Conservation (phyloP, 192 early-diverging fungal genomes). For the Umbelopsis sp. region DNA sequence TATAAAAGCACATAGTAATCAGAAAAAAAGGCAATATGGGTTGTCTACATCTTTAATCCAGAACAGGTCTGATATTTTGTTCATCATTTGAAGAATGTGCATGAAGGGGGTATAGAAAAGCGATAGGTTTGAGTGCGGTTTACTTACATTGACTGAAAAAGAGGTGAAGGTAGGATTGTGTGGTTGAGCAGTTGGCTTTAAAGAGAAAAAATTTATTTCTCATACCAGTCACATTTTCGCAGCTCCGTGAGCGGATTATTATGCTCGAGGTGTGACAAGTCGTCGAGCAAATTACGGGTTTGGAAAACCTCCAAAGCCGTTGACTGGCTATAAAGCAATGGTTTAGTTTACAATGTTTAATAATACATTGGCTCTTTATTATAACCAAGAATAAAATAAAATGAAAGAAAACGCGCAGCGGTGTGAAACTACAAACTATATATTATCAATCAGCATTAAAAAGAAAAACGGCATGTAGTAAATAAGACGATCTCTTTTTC, state of each 20-base stretch:
- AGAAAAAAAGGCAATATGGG: slow-evolving; percentile 22
- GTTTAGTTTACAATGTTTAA: too few species aligned
- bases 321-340: too few species aligned
- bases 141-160: slow-evolving; percentile 10
- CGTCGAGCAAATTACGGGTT: too few species aligned
- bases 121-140: neutral
- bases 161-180: neutral
- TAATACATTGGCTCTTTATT: too few species aligned
- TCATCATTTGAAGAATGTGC: slow-evolving; percentile 13
- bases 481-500: neutral
- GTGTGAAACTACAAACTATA: too few species aligned
- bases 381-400: too few species aligned
- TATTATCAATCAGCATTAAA: too few species aligned
- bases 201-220: slow-evolving; percentile 16
- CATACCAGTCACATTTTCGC: too few species aligned
- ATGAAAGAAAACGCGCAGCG: too few species aligned
- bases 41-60: slow-evolving; percentile 22
- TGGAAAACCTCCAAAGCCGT: too few species aligned
- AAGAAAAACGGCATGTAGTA: neutral
- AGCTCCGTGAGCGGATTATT: too few species aligned
- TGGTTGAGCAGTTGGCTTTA: neutral
- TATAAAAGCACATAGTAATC: slow-evolving; percentile 4
- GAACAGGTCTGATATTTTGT: slow-evolving; percentile 22
- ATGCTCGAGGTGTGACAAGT: too few species aligned
- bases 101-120: neutral